Evolutionary conservation across 345 rosid genomes (phyloP).

Genomic region (Aegle marmelos): DNA sequence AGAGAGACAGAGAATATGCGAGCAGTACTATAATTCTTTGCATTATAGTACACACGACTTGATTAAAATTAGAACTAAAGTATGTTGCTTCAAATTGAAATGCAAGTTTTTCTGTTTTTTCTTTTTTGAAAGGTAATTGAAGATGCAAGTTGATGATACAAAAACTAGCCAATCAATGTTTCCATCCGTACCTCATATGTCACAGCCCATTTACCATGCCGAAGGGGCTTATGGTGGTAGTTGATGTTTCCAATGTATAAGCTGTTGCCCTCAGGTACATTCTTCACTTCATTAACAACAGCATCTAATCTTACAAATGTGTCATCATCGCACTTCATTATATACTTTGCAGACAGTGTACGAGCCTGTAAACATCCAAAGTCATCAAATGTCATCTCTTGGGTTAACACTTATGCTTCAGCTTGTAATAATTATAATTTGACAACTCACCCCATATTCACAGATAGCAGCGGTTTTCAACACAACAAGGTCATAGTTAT

Average conservation of each 20-base stretch:
- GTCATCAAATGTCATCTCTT: not conserved
- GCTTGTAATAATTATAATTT: not conserved
- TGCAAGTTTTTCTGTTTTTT: not conserved
- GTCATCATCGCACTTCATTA: slow-evolving; percentile 95
- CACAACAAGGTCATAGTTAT: slow-evolving; percentile 92
- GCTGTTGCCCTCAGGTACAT: slow-evolving; percentile 57
- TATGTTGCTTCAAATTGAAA: not conserved
- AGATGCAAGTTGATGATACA: not conserved
- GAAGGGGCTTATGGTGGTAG: slow-evolving; percentile 82
- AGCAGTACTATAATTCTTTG: not conserved
- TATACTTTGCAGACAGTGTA: slow-evolving; percentile 55
- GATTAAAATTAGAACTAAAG: not conserved
- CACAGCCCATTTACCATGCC: slow-evolving; percentile 96
- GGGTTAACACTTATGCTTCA: not conserved
- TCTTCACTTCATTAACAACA: slow-evolving; percentile 59
- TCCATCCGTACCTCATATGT: slow-evolving; percentile 70
- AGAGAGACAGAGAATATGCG: not conserved
- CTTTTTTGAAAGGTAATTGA: not conserved
- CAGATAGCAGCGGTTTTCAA: slow-evolving; percentile 94
- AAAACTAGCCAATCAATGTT: not conserved
- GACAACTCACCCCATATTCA: slow-evolving; percentile 80
- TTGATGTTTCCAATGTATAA: slow-evolving; percentile 85
- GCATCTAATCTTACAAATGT: slow-evolving; percentile 83
- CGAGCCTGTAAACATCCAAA: slow-evolving; percentile 49
- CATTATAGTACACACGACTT: not conserved